Evolutionary conservation across 2,329 filamentous ascomycete species (phyloP).

Genomic region (Aotearoamyces nothofagi): DNA sequence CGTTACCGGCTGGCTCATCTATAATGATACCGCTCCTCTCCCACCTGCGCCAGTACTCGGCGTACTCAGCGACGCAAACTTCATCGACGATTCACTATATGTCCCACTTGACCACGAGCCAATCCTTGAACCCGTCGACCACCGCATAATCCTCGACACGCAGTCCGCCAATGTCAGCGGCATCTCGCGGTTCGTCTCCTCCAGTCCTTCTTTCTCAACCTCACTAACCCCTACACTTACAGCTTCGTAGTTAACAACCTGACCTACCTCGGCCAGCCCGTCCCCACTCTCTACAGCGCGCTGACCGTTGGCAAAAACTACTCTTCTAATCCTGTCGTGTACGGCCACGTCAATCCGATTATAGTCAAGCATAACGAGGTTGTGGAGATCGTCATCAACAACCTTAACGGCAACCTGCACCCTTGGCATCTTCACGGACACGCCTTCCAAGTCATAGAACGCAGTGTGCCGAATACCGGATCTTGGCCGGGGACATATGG

Average conservation of each 20-base stretch:
- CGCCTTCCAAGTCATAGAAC: slow-evolving; percentile 48
- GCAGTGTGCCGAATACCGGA: slow-evolving; percentile 22
- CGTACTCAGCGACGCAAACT: no score
- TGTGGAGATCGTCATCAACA: slow-evolving; percentile 38
- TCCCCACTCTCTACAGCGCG: slow-evolving; percentile 66
- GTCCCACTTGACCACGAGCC: slow-evolving; percentile 5
- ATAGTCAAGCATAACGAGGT: slow-evolving; percentile 49
- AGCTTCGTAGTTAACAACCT: slow-evolving; percentile 60
- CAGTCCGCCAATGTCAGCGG: no score
- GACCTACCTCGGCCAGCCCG: slow-evolving; percentile 59
- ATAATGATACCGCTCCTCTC: slow-evolving; percentile 19
- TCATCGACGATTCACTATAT: background rate
- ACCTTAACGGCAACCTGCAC: slow-evolving; percentile 37
- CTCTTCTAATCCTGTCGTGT: slow-evolving; percentile 37
- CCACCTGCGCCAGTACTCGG: background rate
- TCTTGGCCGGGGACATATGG: slow-evolving; percentile 13
- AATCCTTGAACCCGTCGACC: slow-evolving; percentile 5
- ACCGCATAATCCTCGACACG: slow-evolving; percentile 7
- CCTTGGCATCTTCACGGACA: slow-evolving; percentile 63
- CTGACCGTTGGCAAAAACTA: slow-evolving; percentile 38
- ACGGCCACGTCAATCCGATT: slow-evolving; percentile 51
- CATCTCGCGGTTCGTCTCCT: no score
- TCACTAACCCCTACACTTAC: no score
- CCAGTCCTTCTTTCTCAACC: no score
- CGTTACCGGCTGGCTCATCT: slow-evolving; percentile 34